These are phyloP conservation scores for Verbena officinalis DNA, from an alignment of 257 asterid genomes.

Conservation along the genomic window DNA sequence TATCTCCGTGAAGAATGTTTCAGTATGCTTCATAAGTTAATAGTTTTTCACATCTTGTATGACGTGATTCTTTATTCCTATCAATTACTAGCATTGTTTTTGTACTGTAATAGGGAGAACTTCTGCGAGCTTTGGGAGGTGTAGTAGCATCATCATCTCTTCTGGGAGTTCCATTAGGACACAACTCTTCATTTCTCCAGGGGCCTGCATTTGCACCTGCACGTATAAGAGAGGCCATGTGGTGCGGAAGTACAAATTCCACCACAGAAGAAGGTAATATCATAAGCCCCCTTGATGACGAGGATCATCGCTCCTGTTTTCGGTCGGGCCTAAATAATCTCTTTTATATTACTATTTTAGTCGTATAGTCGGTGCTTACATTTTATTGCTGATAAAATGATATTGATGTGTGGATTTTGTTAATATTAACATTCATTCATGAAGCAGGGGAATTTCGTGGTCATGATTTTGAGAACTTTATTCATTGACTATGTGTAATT, in stretches of 20 bases:
- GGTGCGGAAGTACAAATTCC: conserved; percentile 99
- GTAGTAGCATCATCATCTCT: conserved; percentile 80
- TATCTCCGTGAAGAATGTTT: too few relatives aligned
- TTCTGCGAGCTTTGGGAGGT: conserved; percentile 91
- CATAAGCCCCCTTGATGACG: too few relatives aligned
- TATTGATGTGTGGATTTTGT: too few relatives aligned
- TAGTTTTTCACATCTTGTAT: background rate
- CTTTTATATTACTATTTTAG: too few relatives aligned
- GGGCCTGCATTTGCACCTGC: conserved; percentile 99
- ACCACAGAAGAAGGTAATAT: conserved; percentile 96
- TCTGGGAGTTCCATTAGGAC: conserved; percentile 98
- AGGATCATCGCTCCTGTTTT: too few relatives aligned
- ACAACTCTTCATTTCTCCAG: conserved; percentile 97
- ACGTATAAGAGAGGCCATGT: conserved; percentile 97
- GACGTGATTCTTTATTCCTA: conserved; percentile 12
- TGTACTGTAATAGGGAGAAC: conserved; percentile 71
- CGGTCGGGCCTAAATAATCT: too few relatives aligned
- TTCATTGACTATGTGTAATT: too few relatives aligned
- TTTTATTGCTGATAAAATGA: too few relatives aligned
- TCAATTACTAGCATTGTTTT: conserved; percentile 21
- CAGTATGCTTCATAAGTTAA: background rate
- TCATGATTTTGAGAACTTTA: too few relatives aligned
- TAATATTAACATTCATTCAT: too few relatives aligned
- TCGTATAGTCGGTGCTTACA: too few relatives aligned
- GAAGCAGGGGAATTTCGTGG: too few relatives aligned